Conservation (phyloP, 108 stramenopile species). For the Fistulifera pelliculosa region DNA sequence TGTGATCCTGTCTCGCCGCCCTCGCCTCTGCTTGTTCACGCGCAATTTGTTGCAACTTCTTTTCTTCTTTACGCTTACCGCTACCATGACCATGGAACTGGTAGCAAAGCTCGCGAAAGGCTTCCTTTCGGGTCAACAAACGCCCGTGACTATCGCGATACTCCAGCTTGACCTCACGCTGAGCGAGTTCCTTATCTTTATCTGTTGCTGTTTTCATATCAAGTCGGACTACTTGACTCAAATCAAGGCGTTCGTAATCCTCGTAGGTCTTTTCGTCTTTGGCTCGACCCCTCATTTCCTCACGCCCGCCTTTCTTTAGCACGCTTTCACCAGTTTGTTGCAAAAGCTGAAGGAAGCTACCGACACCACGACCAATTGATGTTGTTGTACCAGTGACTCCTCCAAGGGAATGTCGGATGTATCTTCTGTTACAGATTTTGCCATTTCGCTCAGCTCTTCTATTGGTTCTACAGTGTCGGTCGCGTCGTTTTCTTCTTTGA, state of each 20-base stretch:
- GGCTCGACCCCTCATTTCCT: slow-evolving; percentile 79
- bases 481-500: slow-evolving; percentile 29
- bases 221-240: slow-evolving; percentile 70
- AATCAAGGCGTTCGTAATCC: slow-evolving; percentile 69
- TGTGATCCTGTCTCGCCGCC: slow-evolving; percentile 42
- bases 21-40: slow-evolving; percentile 65
- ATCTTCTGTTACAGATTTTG: slow-evolving; percentile 20
- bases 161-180: slow-evolving; percentile 87
- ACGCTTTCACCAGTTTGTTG: slow-evolving; percentile 78
- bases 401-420: slow-evolving; percentile 17
- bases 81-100: slow-evolving; percentile 96
- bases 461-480: slow-evolving; percentile 63
- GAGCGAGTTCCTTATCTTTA: slow-evolving; percentile 72
- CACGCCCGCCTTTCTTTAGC: slow-evolving; percentile 42
- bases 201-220: slow-evolving; percentile 46
- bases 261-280: slow-evolving; percentile 87
- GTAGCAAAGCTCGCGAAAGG: slow-evolving; percentile 93
- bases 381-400: slow-evolving; percentile 42
- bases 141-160: slow-evolving; percentile 93
- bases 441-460: slow-evolving; percentile 42
- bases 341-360: slow-evolving; percentile 66
- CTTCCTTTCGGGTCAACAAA: slow-evolving; percentile 89
- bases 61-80: slow-evolving; percentile 91
- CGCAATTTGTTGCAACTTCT: slow-evolving; percentile 66
- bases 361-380: slow-evolving; percentile 70